These are phyloP conservation scores for Lentinula guzmanii DNA, from an alignment of 768 basidiomycete species.

Conservation along the genomic window DNA sequence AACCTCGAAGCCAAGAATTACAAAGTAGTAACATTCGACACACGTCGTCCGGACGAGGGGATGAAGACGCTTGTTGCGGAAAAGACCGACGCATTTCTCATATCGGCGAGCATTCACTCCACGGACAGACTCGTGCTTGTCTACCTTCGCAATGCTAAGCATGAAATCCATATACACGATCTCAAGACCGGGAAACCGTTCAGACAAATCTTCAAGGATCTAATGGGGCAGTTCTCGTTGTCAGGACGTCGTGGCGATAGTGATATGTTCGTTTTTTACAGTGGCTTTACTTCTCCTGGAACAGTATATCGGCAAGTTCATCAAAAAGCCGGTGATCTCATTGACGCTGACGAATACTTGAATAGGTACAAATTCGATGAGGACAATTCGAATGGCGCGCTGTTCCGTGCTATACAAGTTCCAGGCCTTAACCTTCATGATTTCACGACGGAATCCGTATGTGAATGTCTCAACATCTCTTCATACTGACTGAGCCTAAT, in stretches of 20 bases:
- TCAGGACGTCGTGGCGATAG: not conserved
- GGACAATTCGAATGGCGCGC: not conserved
- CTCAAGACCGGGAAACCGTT: not conserved
- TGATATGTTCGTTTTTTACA: slow-evolving; percentile 2
- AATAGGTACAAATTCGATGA: not conserved
- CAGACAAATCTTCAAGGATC: not conserved
- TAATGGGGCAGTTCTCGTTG: not conserved
- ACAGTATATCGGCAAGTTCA: not conserved
- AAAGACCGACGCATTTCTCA: not conserved
- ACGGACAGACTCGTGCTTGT: not conserved
- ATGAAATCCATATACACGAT: slow-evolving; percentile 2
- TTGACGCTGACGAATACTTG: not conserved
- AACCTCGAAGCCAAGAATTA: slow-evolving; percentile 1
- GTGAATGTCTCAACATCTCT: not conserved
- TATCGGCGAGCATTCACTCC: not conserved
- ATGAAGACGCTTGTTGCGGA: not conserved
- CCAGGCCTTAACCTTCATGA: not conserved
- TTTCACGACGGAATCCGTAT: slow-evolving; percentile 1
- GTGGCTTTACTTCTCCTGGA: slow-evolving; percentile 1
- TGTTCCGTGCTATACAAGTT: not conserved
- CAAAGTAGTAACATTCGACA: not conserved
- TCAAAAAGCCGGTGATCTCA: not conserved
- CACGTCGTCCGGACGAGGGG: not conserved
- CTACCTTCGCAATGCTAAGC: slow-evolving; percentile 2
- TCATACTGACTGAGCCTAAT: not conserved